A percentile compares a stretch with the other conserved stretches of the same genome.
phyloP scores from a whole-genome alignment of 2,329 filamentous ascomycete genomes.

The Dendrostoma leiphaemia region DNA sequence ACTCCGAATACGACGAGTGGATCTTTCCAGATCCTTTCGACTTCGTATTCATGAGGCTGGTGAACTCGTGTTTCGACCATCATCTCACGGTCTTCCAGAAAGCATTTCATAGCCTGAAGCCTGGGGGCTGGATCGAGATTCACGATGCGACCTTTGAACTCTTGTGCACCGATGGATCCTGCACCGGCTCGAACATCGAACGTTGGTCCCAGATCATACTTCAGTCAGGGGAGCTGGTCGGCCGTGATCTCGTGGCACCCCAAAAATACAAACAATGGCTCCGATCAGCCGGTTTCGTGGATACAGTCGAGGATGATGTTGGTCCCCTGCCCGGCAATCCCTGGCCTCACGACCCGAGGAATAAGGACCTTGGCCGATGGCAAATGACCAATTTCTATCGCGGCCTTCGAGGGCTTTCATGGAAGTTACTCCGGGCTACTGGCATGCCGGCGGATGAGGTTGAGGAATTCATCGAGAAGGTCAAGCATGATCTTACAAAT shows the following conservation, averaged over 20 bases:
- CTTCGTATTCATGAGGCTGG: conserved; percentile 49
- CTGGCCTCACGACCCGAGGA: conserved; percentile 27
- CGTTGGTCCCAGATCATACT: conserved; percentile 30
- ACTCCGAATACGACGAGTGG: conserved; percentile 51
- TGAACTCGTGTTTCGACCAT: conserved; percentile 48
- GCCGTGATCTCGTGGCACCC: conserved; percentile 21
- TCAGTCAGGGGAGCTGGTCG: conserved; percentile 1
- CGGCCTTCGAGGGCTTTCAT: conserved; percentile 27
- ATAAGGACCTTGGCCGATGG: conserved; percentile 28
- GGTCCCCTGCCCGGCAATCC: conserved; percentile 24
- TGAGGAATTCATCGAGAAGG: conserved; percentile 24
- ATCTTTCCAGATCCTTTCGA: conserved; percentile 44
- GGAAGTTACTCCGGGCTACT: conserved; percentile 25
- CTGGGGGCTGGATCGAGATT: conserved; percentile 38
- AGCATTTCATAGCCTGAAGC: conserved; percentile 38
- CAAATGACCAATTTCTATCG: conserved; percentile 27
- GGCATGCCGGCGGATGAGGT: conserved; percentile 26
- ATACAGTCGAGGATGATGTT: conserved; percentile 28
- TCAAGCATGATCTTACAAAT: neutral
- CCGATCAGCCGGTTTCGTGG: conserved; percentile 28
- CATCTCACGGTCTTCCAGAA: conserved; percentile 46
- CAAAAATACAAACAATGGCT: conserved; percentile 26
- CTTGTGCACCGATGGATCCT: conserved; percentile 29
- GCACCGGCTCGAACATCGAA: conserved; percentile 28
- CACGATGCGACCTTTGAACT: conserved; percentile 30